These are phyloP conservation scores for Chimonanthus salicifolius DNA, from an alignment of 164 flowering plant species.

Conservation along the genomic window DNA sequence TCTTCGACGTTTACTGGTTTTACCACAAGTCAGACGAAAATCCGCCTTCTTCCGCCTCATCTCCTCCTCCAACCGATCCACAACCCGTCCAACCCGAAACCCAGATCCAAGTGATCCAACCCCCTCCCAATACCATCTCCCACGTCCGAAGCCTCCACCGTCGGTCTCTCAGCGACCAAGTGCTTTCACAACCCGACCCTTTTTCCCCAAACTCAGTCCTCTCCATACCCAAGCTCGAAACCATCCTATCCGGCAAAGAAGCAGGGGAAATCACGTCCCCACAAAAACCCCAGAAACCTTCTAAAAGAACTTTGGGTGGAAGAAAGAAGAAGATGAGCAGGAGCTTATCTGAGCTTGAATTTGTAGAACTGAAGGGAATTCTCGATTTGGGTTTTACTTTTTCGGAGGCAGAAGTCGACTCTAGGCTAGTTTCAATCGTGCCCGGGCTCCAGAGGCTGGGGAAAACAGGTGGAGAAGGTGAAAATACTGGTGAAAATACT, in stretches of 20 bases:
- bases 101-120: neutral
- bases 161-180: conserved; percentile 30
- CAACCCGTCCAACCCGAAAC: conserved; percentile 2
- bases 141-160: conserved; percentile 12
- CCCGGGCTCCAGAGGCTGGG: conserved; percentile 63
- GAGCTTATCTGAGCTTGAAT: conserved; percentile 65
- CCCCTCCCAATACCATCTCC: conserved; percentile 1
- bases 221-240: conserved; percentile 23
- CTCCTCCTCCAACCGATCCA: conserved; percentile 2
- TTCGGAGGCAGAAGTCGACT: conserved; percentile 45
- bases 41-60: neutral
- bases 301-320: conserved; percentile 8
- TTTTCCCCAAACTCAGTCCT: conserved; percentile 32
- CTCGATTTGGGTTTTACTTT: conserved; percentile 75
- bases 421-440: conserved; percentile 51
- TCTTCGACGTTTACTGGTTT: conserved; percentile 8
- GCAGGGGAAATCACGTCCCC: neutral
- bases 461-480: conserved; percentile 2
- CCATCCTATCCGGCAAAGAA: conserved; percentile 42
- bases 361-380: conserved; percentile 71
- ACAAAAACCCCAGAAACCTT: neutral
- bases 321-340: conserved; percentile 26
- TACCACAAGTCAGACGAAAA: neutral
- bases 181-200: conserved; percentile 9
- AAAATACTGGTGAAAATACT: neutral